Percentiles rank a stretch among this genome's conserved stretches.
phyloP scores from a whole-genome alignment of 495 filamentous ascomycete species.

The Penicillium chermesinum region DNA sequence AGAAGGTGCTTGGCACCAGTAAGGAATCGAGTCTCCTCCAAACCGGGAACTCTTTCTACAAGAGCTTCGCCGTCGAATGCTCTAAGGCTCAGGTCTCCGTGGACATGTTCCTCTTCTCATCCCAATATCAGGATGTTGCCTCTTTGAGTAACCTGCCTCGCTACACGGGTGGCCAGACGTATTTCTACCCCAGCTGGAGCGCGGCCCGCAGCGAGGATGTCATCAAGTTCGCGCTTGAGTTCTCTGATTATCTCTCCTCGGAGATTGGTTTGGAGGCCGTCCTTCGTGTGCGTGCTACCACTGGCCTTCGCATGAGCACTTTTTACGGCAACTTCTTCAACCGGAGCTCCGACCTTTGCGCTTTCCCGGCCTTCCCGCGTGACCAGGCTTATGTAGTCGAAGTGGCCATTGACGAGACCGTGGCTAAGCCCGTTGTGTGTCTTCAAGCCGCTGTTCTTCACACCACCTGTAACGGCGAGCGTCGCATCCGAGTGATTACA shows the following conservation, averaged over 20 bases:
- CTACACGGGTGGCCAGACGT: constrained; percentile 97
- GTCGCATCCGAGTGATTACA: constrained; percentile 91
- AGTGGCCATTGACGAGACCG: constrained; percentile 92
- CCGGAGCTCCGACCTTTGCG: constrained; percentile 90
- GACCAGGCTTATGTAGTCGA: constrained; percentile 99
- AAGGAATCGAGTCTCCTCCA: constrained; percentile 86
- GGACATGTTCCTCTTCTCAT: constrained; percentile 98
- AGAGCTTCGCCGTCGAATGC: constrained; percentile 97
- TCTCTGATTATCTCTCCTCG: constrained; percentile 89
- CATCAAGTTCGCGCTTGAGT: constrained; percentile 94
- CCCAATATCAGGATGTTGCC: constrained; percentile 95
- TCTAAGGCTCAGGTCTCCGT: constrained; percentile 98
- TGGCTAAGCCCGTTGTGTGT: constrained; percentile 90
- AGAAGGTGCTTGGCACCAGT: constrained; percentile 89
- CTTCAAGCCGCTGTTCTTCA: constrained; percentile 96
- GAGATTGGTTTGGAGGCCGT: constrained; percentile 97
- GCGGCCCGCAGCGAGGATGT: constrained; percentile 89
- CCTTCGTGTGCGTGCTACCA: constrained; percentile 89
- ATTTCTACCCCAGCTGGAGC: constrained; percentile 98
- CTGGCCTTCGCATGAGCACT: constrained; percentile 89
- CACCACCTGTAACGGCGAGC: constrained; percentile 95
- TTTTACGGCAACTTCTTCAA: constrained; percentile 99
- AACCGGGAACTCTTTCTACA: constrained; percentile 93
- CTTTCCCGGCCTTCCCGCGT: constrained; percentile 94
- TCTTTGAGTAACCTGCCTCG: constrained; percentile 89